Evolutionary conservation across 225 moss, liverwort and hornwort species (phyloP).

Genomic region (Pseudisothecium myosuroides): DNA sequence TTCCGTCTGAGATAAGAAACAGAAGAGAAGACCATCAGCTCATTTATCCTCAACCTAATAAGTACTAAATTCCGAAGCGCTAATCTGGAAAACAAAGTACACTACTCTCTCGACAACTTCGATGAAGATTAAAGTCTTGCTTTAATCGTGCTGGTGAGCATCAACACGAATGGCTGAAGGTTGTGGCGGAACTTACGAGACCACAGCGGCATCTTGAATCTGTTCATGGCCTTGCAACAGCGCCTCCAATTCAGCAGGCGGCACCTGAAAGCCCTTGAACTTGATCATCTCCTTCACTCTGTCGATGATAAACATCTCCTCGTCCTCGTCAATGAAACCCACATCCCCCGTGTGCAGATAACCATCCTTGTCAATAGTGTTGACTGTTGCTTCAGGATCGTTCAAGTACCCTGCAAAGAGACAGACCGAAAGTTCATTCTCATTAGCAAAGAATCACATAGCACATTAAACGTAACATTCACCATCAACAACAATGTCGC

Average conservation of each 20-base stretch:
- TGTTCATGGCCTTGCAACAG: slow-evolving; percentile 44
- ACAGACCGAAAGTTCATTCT: neutral
- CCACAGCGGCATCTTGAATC: slow-evolving; percentile 69
- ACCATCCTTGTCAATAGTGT: slow-evolving; percentile 69
- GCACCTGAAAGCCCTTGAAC: slow-evolving; percentile 93
- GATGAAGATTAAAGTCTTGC: neutral
- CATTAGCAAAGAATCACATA: neutral
- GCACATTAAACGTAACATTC: neutral
- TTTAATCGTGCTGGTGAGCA: neutral
- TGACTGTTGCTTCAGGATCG: slow-evolving; percentile 50
- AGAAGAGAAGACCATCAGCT: neutral
- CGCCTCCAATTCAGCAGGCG: slow-evolving; percentile 85
- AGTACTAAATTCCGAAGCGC: neutral
- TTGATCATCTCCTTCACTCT: slow-evolving; percentile 97
- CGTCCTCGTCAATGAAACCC: slow-evolving; percentile 65
- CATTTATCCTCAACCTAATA: neutral
- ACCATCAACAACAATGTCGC: neutral
- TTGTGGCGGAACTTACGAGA: slow-evolving; percentile 43
- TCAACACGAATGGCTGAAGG: neutral
- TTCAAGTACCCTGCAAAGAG: slow-evolving; percentile 61
- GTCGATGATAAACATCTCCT: slow-evolving; percentile 90
- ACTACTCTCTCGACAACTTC: neutral
- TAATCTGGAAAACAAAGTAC: neutral
- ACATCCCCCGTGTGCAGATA: slow-evolving; percentile 89
- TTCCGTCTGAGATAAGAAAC: slow-evolving; percentile 24